These are phyloP conservation scores for Boletellus sp. DNA, from an alignment of 1,284 basidiomycete species.

Conservation along the genomic window DNA sequence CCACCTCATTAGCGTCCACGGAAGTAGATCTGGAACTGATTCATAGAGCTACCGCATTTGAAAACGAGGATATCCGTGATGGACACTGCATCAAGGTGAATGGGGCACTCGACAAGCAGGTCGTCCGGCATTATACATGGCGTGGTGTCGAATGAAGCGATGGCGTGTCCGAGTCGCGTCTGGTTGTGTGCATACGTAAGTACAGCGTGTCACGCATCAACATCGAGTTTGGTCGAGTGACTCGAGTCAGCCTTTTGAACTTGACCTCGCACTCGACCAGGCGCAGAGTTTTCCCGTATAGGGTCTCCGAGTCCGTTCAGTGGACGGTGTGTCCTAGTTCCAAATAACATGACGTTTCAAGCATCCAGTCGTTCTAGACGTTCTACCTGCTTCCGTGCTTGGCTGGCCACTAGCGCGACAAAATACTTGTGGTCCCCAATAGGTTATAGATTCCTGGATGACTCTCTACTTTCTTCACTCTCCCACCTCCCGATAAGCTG, in stretches of 20 bases:
- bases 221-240: too few species aligned
- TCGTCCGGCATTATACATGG: constrained; percentile 16
- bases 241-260: too few species aligned
- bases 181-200: neutral
- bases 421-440: too few species aligned
- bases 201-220: neutral
- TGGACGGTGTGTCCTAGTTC: too few species aligned
- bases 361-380: too few species aligned
- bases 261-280: too few species aligned
- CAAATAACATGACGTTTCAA: too few species aligned
- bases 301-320: too few species aligned
- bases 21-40: constrained; percentile 3
- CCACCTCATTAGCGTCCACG: constrained; percentile 10
- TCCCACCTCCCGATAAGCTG: too few species aligned
- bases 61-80: constrained; percentile 30
- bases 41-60: constrained; percentile 26
- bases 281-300: too few species aligned
- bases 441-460: neutral
- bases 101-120: constrained; percentile 30
- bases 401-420: too few species aligned
- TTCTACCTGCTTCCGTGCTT: too few species aligned
- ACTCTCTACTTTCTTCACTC: neutral
- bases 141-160: neutral
- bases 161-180: neutral
- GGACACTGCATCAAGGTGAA: constrained; percentile 28